Evolutionary conservation across 495 filamentous ascomycete species (phyloP), one percentile per base, ranked within the genome.

Genomic region (Hamigera avellanea): DNA sequence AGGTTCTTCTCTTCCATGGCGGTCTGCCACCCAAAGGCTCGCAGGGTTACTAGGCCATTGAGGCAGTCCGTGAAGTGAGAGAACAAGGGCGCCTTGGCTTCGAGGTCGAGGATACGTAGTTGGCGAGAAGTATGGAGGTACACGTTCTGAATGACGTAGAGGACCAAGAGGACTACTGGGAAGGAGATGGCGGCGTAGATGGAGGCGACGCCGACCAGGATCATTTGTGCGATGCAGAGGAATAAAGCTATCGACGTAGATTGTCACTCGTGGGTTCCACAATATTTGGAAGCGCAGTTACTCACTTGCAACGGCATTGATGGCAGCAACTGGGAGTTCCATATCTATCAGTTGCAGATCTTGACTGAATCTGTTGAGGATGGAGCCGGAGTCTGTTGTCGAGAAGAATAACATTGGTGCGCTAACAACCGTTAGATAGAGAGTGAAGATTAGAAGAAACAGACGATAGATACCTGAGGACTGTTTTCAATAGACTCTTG

Each of bases 71-170:
- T 57, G 33, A 80, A 78, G 29, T 70, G 66, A 0, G 73, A 68
- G 37, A 70, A 77, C 1, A 80, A 53, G 2, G 75, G 72, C 3
- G 75, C 64, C 47, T 76, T 74, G 10, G 70, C 62, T 52, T 80
- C 76, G 6, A 80, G 59, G 19, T 81, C 77, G 14, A 82, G 54
- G 29, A 76, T 60, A 23, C 77, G 73, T 4, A 82, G 51, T 43
- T 80, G 77, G 2, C 76, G 68, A 1, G 76, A 80, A 1, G 78
- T 81, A 8, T 71, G 64, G 3, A 83, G 61, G 40, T 83, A 83
- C 25, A 70, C 54, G 36, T 70, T 73, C 42, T 80, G 73, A 4
- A 81, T 61, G 12, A 67, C 19, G 38, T 70, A 79, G 4, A 76
- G 38, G 16, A 62, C 45, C 8, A 69, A 40, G 19, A 69, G 41